Conservation (phyloP, 805 yeast species). For the Maudiozyma serrabonitensis region DNA sequence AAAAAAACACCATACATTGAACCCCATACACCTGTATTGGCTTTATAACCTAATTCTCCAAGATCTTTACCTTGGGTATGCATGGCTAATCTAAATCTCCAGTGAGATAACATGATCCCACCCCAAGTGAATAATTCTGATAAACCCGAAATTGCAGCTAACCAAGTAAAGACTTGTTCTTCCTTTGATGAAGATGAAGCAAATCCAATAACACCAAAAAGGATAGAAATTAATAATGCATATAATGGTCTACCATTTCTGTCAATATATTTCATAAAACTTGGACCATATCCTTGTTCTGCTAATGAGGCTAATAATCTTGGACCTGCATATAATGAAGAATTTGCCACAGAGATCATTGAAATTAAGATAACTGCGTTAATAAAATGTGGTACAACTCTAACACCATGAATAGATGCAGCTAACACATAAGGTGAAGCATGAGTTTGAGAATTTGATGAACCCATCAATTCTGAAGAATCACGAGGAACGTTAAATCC, state of each 20-base stretch:
- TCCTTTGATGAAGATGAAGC: slow-evolving; percentile 45
- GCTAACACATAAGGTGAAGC: slow-evolving; percentile 77
- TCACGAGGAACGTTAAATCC: slow-evolving; percentile 55
- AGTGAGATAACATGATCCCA: slow-evolving; percentile 41
- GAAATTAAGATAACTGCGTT: slow-evolving; percentile 67
- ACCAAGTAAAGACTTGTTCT: slow-evolving; percentile 50
- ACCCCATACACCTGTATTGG: slow-evolving; percentile 42
- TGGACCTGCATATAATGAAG: slow-evolving; percentile 65
- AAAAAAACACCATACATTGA: slow-evolving; percentile 42
- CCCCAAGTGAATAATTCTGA: slow-evolving; percentile 53
- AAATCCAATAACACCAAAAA: slow-evolving; percentile 50
- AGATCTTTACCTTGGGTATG: slow-evolving; percentile 38
- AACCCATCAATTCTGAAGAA: slow-evolving; percentile 40
- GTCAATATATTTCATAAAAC: slow-evolving; percentile 41
- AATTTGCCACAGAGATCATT: slow-evolving; percentile 68
- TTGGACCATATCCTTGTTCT: slow-evolving; percentile 62
- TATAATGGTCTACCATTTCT: slow-evolving; percentile 50
- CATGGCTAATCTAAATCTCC: slow-evolving; percentile 48
- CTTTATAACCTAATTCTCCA: slow-evolving; percentile 40
- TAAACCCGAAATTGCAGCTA: slow-evolving; percentile 48
- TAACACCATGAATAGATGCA: slow-evolving; percentile 49
- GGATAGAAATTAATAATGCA: slow-evolving; percentile 41
- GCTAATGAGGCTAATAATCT: slow-evolving; percentile 61
- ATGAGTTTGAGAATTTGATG: slow-evolving; percentile 40
- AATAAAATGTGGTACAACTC: slow-evolving; percentile 60